These are phyloP conservation scores for Xylaria curta DNA, from an alignment of 495 filamentous ascomycete genomes.

Conservation along the genomic window DNA sequence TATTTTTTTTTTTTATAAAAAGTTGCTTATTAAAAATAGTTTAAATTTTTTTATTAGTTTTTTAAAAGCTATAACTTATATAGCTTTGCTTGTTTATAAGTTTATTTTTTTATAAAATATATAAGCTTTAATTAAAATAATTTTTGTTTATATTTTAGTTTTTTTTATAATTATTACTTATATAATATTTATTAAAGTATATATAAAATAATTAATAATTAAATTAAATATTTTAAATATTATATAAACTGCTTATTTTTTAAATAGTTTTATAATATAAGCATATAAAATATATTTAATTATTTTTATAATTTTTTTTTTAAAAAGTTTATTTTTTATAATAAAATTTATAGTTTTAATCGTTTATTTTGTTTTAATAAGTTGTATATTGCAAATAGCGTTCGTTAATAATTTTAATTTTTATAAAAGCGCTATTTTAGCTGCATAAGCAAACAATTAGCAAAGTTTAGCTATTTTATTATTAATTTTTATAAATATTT, in stretches of 20 bases:
- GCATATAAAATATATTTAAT: slow-evolving; percentile 1
- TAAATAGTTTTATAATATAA: slow-evolving; percentile 1
- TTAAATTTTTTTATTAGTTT: not conserved
- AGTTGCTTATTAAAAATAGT: not conserved
- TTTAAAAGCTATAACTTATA: not conserved
- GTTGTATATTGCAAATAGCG: not conserved
- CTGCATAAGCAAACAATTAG: not conserved
- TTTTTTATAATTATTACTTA: slow-evolving; percentile 3
- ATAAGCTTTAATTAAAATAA: not conserved
- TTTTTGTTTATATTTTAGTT: not conserved
- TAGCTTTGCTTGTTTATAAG: not conserved
- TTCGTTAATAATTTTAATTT: not conserved
- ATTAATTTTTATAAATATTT: not conserved
- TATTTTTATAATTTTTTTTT: not conserved
- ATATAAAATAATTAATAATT: not conserved
- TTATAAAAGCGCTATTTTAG: not conserved
- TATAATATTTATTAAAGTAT: not conserved
- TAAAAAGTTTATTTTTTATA: not conserved
- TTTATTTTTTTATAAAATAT: not conserved
- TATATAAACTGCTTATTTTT: slow-evolving; percentile 7
- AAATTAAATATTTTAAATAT: slow-evolving; percentile 5
- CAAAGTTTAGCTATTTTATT: not conserved
- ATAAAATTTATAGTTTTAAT: not conserved
- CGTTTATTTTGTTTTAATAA: slow-evolving; percentile 6
- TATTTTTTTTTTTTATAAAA: too few relatives aligned